Conservation (phyloP, 2,329 filamentous ascomycete genomes). For the Aspergillus pseudoglaucus region DNA sequence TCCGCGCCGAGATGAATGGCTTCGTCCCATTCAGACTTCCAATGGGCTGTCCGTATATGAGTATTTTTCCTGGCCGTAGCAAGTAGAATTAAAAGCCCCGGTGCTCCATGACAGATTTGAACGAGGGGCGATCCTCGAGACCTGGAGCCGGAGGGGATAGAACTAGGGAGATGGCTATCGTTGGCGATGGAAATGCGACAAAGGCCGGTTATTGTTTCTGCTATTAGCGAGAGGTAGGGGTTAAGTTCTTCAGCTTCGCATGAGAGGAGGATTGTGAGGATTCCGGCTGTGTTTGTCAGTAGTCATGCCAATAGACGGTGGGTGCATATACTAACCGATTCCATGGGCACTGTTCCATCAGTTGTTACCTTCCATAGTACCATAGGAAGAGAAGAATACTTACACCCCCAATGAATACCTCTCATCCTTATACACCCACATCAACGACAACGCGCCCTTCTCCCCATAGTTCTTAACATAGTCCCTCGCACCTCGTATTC, state of each 20-base stretch:
- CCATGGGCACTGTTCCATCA: conserved; percentile 19
- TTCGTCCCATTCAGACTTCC: conserved; percentile 35
- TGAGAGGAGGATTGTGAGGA: conserved; percentile 31
- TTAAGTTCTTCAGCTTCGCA: conserved; percentile 27
- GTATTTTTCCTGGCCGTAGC: conserved; percentile 25
- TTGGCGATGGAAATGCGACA: conserved; percentile 29
- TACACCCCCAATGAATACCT: conserved; percentile 33
- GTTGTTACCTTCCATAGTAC: too few relatives aligned
- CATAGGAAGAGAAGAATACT: too few relatives aligned
- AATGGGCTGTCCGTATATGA: conserved; percentile 22
- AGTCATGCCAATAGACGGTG: neutral
- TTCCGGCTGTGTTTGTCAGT: conserved; percentile 24
- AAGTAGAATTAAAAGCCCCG: conserved; percentile 33
- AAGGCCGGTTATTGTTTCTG: conserved; percentile 29
- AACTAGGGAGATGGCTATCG: conserved; percentile 34
- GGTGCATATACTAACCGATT: conserved; percentile 10
- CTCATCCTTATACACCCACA: conserved; percentile 35
- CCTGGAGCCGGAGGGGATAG: conserved; percentile 23
- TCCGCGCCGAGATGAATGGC: conserved; percentile 26
- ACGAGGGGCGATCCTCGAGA: conserved; percentile 26
- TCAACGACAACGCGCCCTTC: conserved; percentile 29
- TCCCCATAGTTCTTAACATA: conserved; percentile 25
- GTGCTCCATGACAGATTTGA: conserved; percentile 38
- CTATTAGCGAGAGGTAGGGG: conserved; percentile 26
- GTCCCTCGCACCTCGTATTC: conserved; percentile 23